Percentiles rank a stretch among this genome's conserved stretches.
Conservation (phyloP, 148 eudicot genomes). For the Dysphania ambrosioides region DNA sequence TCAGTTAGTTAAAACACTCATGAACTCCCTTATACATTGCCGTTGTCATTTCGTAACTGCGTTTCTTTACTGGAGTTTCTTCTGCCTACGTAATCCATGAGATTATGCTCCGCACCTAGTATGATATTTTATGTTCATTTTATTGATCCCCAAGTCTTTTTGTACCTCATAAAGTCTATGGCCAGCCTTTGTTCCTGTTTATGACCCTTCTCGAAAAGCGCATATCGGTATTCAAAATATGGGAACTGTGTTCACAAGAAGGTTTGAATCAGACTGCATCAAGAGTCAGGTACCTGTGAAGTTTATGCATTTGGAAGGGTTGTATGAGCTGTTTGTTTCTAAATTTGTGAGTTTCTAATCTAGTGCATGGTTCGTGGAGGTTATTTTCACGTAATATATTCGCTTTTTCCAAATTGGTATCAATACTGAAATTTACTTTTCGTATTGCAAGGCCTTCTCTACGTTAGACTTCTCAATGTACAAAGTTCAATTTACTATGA, state of each 20-base stretch:
- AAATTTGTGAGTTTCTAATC: constrained; percentile 72
- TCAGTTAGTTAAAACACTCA: background rate
- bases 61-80: background rate
- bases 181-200: constrained; percentile 99
- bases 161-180: constrained; percentile 49
- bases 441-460: constrained; percentile 56
- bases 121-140: background rate
- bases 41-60: background rate
- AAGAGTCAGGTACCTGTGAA: constrained; percentile 93
- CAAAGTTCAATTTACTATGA: constrained; percentile 78
- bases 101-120: background rate
- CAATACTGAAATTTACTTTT: constrained; percentile 12
- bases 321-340: constrained; percentile 84
- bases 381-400: background rate
- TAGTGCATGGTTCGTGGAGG: background rate
- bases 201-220: constrained; percentile 90
- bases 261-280: constrained; percentile 92
- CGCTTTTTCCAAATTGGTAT: background rate
- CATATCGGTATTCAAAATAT: constrained; percentile 91
- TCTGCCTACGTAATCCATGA: background rate
- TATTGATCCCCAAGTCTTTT: constrained; percentile 14
- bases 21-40: background rate
- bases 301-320: constrained; percentile 97
- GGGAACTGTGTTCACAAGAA: constrained; percentile 93
- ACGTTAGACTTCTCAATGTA: constrained; percentile 62